A percentile compares a stretch with the other conserved stretches of the same genome.
Evolutionary conservation across 495 filamentous ascomycete species (phyloP).

Genomic region (Podospora conica): DNA sequence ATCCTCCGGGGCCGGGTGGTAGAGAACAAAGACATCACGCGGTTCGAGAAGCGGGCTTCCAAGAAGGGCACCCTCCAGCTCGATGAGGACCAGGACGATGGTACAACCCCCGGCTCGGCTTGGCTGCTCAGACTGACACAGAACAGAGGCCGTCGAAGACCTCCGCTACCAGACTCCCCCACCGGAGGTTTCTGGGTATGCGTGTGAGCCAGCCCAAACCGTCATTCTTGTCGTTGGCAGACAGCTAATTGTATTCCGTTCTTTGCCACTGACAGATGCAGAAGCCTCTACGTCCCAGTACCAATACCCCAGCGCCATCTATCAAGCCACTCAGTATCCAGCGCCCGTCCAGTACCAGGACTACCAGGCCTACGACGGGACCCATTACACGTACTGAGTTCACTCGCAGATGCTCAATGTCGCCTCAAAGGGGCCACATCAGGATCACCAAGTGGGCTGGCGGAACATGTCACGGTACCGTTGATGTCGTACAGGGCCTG

Average conservation of each 20-base stretch:
- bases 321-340: neutral
- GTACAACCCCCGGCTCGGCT: neutral
- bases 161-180: constrained; percentile 24
- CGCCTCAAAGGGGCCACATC: too few relatives aligned
- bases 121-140: neutral
- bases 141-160: constrained; percentile 25
- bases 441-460: too few relatives aligned
- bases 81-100: constrained; percentile 11
- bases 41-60: constrained; percentile 31
- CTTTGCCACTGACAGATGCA: neutral
- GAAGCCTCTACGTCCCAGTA: neutral
- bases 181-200: constrained; percentile 1
- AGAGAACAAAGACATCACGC: constrained; percentile 30
- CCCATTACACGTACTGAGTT: neutral
- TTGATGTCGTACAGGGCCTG: too few relatives aligned
- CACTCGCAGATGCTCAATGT: neutral
- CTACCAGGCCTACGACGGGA: neutral
- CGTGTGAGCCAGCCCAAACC: constrained; percentile 10
- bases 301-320: neutral
- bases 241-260: neutral
- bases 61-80: constrained; percentile 26
- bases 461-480: too few relatives aligned
- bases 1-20: constrained; percentile 27
- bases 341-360: neutral
- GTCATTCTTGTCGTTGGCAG: neutral